Conservation (phyloP, 345 rosid genomes). For the Physaria fendleri region DNA sequence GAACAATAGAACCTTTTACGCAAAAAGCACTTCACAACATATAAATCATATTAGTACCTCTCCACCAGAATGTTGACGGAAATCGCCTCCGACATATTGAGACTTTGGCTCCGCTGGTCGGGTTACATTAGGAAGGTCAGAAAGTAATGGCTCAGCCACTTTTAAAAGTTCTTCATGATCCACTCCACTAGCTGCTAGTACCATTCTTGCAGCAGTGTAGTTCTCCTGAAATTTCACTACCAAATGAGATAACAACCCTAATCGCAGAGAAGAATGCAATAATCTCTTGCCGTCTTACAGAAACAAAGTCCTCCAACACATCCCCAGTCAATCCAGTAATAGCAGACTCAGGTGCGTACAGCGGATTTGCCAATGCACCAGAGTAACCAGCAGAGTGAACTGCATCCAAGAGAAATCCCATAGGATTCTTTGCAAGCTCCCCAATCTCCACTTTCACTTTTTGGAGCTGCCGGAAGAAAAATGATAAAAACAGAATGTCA, state of each 20-base stretch:
- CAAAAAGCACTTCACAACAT: not conserved
- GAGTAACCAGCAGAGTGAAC: constrained; percentile 79
- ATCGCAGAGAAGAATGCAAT: not conserved
- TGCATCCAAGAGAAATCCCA: constrained; percentile 70
- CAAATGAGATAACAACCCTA: constrained; percentile 5
- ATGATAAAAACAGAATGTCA: not conserved
- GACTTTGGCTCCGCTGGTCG: constrained; percentile 55
- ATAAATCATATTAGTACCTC: constrained; percentile 46
- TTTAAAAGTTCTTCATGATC: constrained; percentile 70
- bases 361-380: constrained; percentile 86
- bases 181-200: constrained; percentile 83
- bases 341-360: constrained; percentile 77
- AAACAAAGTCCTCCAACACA: constrained; percentile 66
- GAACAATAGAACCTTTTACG: not conserved
- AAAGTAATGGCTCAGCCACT: constrained; percentile 74
- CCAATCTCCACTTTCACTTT: constrained; percentile 63
- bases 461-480: constrained; percentile 44
- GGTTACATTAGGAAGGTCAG: constrained; percentile 60
- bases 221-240: constrained; percentile 51
- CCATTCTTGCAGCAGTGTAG: constrained; percentile 72
- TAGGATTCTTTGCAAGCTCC: constrained; percentile 65
- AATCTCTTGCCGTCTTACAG: constrained; percentile 41
- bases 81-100: constrained; percentile 84
- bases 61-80: constrained; percentile 69
- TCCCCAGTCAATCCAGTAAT: constrained; percentile 42